Conservation (phyloP, 768 basidiomycete genomes). For the Melanogaster broomeanus region DNA sequence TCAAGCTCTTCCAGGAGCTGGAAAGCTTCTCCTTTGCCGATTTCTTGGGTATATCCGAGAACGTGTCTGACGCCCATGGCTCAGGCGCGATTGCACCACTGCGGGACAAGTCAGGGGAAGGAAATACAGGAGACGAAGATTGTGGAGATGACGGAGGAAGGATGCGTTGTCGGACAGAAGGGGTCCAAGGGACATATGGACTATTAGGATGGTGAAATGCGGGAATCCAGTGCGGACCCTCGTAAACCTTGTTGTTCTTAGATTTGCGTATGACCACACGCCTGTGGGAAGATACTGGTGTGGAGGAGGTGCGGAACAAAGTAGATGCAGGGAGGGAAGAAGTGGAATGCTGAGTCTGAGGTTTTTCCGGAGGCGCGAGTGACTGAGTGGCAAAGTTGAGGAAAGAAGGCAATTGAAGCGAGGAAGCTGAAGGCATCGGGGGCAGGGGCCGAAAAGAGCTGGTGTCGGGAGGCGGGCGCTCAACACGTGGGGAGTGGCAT, state of each 20-base stretch:
- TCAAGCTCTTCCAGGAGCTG: constrained; percentile 36
- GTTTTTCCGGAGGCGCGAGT: constrained; percentile 11
- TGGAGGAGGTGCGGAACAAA: constrained; percentile 15
- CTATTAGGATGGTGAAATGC: constrained; percentile 51
- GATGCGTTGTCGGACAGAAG: constrained; percentile 43
- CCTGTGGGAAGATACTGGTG: constrained; percentile 16
- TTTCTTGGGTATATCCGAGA: constrained; percentile 18
- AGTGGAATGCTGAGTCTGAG: constrained; percentile 2
- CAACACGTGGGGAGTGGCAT: constrained; percentile 16
- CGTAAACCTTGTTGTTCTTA: constrained; percentile 21
- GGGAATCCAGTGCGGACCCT: constrained; percentile 36
- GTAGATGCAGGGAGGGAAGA: constrained; percentile 17
- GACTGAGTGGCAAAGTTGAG: constrained; percentile 31
- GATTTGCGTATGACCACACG: constrained; percentile 12
- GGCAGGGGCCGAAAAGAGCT: constrained; percentile 33
- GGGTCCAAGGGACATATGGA: constrained; percentile 55
- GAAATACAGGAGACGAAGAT: constrained; percentile 35
- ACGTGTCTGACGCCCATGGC: constrained; percentile 33
- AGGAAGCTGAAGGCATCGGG: constrained; percentile 38
- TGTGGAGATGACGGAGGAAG: constrained; percentile 39
- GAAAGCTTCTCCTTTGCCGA: constrained; percentile 18
- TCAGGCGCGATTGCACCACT: constrained; percentile 45
- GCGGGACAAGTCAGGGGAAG: constrained; percentile 36
- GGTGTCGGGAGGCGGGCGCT: constrained; percentile 2
- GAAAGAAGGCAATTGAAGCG: constrained; percentile 41